A percentile compares a stretch with the other conserved stretches of the same genome.
Conservation (phyloP, 2,329 filamentous ascomycete genomes). For the Fusarium sp. region DNA sequence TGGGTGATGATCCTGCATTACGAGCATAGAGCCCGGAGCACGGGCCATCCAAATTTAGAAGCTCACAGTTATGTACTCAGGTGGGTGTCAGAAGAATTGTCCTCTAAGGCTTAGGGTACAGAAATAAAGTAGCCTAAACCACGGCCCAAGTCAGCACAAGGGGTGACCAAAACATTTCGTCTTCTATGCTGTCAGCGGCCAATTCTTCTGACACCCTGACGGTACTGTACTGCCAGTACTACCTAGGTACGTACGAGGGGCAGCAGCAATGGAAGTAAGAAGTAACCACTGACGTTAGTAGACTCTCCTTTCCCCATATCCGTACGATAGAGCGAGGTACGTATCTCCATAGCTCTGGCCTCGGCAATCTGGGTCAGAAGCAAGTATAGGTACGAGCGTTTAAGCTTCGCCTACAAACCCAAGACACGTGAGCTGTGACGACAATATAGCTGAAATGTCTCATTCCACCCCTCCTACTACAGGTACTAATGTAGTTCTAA, state of each 20-base stretch:
- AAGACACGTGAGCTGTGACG: slow-evolving; percentile 36
- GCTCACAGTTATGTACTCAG: slow-evolving; percentile 13
- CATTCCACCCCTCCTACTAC: slow-evolving; percentile 19
- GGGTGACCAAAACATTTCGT: too few relatives aligned
- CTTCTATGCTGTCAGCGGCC: too few relatives aligned
- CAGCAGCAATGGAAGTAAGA: slow-evolving; percentile 13
- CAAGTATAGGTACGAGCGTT: slow-evolving; percentile 28
- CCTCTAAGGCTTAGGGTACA: too few relatives aligned
- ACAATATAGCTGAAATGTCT: slow-evolving; percentile 26
- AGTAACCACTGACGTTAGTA: too few relatives aligned
- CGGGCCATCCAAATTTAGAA: slow-evolving; percentile 36
- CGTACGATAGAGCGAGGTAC: not conserved
- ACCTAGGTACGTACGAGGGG: slow-evolving; percentile 16
- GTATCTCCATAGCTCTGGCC: slow-evolving; percentile 17
- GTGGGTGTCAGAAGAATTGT: too few relatives aligned
- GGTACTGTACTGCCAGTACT: too few relatives aligned
- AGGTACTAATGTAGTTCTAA: not conserved
- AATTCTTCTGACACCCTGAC: too few relatives aligned
- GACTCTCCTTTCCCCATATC: not conserved
- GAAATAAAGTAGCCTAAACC: too few relatives aligned
- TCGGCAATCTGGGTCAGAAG: slow-evolving; percentile 13
- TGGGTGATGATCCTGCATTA: slow-evolving; percentile 30
- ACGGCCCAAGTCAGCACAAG: too few relatives aligned
- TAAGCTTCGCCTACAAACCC: slow-evolving; percentile 2
- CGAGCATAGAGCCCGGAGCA: slow-evolving; percentile 25